Conservation (phyloP, 1,284 basidiomycete species). For the Rhodotorula sp. region DNA sequence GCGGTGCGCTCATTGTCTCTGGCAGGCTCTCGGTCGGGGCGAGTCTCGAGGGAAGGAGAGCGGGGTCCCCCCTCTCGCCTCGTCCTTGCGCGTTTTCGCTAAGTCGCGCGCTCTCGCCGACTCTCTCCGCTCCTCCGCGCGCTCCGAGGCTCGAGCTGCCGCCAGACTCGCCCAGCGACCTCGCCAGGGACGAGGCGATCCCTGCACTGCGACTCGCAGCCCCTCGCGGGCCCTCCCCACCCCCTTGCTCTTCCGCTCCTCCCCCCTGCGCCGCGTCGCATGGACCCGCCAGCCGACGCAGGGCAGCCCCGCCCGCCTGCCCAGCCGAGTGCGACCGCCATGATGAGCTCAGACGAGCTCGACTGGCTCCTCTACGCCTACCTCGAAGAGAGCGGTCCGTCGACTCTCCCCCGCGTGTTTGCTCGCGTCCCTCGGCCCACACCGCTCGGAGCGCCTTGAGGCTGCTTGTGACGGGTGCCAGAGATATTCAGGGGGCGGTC, state of each 20-base stretch:
- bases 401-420: slow-evolving; percentile 1
- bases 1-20: slow-evolving; percentile 11
- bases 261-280: background rate
- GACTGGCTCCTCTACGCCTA: slow-evolving; percentile 81
- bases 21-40: too few species aligned
- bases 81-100: background rate
- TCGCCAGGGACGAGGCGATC: background rate
- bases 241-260: background rate
- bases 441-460: background rate
- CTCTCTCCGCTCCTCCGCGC: too few species aligned
- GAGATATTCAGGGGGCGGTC: too few species aligned
- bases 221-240: background rate
- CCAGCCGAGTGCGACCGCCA: background rate
- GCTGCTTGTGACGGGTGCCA: too few species aligned
- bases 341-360: slow-evolving; percentile 72
- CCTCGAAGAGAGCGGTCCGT: slow-evolving; percentile 71
- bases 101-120: background rate
- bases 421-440: background rate
- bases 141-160: too few species aligned
- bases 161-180: background rate
- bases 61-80: too few species aligned
- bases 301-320: background rate
- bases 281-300: background rate
- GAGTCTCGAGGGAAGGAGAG: background rate
- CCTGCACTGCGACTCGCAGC: too few species aligned